Conservation (phyloP, 2,329 filamentous ascomycete genomes). For the Fusarium xyrophilum region DNA sequence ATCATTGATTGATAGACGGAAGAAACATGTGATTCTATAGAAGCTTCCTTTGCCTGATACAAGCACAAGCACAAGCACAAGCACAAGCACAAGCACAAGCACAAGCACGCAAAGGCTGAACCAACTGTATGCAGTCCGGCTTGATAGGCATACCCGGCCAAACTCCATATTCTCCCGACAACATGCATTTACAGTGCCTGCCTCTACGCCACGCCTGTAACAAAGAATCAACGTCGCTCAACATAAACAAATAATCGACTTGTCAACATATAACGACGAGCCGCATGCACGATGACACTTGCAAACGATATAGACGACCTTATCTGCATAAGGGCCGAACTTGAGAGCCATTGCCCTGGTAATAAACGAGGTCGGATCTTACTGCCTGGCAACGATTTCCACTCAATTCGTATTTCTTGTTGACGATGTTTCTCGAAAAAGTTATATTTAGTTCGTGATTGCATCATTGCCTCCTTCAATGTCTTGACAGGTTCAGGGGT, state of each 20-base stretch:
- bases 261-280: neutral
- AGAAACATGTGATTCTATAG: neutral
- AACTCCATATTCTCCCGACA: neutral
- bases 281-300: neutral
- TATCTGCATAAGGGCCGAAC: neutral
- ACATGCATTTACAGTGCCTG: neutral
- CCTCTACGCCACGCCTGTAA: neutral
- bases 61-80: neutral
- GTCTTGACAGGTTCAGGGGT: slow-evolving; percentile 18
- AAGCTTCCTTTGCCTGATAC: neutral
- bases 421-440: neutral
- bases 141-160: neutral
- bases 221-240: neutral
- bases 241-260: neutral
- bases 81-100: too few relatives aligned
- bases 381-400: neutral
- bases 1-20: neutral
- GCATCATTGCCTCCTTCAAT: slow-evolving; percentile 7
- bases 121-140: neutral
- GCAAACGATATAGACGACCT: neutral
- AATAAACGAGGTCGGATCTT: neutral
- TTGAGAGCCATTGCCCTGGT: neutral
- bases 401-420: neutral
- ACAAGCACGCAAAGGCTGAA: neutral
- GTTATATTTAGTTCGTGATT: neutral